Evolutionary conservation across 176 grass and related monocot genomes (phyloP).

Genomic region (Carex littledalei): DNA sequence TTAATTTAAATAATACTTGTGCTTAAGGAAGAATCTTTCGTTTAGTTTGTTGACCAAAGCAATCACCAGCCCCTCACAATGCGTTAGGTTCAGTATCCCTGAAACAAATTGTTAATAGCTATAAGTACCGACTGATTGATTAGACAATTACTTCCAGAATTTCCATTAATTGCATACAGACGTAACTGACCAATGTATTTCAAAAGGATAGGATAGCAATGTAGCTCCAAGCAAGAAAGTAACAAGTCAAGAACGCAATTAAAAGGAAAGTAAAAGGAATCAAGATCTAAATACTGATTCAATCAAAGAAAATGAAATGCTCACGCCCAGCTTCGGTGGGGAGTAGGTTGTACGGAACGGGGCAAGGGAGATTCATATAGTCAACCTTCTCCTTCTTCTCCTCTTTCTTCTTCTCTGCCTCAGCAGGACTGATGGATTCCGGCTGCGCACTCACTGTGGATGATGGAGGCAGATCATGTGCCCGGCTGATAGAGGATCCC

Average conservation of each 20-base stretch:
- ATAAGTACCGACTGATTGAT: too few relatives aligned
- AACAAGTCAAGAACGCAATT: not conserved
- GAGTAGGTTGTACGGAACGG: slow-evolving; percentile 52
- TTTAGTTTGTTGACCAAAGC: slow-evolving; percentile 40
- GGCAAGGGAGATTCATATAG: slow-evolving; percentile 66
- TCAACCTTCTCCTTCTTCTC: slow-evolving; percentile 52
- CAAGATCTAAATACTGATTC: not conserved
- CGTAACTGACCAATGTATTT: not conserved
- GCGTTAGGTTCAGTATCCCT: slow-evolving; percentile 49
- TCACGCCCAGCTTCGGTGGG: slow-evolving; percentile 57
- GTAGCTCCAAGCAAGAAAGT: not conserved
- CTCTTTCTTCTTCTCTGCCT: slow-evolving; percentile 10
- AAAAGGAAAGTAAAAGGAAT: not conserved
- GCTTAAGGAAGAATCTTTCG: slow-evolving; percentile 44
- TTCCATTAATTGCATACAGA: too few relatives aligned
- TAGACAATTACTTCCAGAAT: too few relatives aligned
- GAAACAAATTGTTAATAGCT: too few relatives aligned
- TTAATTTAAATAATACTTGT: slow-evolving; percentile 34
- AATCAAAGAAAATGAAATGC: not conserved
- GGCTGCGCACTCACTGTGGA: not conserved
- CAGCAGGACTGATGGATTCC: not conserved
- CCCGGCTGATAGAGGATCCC: slow-evolving; percentile 24
- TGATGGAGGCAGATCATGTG: not conserved
- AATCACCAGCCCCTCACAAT: slow-evolving; percentile 58
- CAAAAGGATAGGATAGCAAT: not conserved